Base-by-base conservation (phyloP, 306 rosid genomes). In the Dryas drummondii region DNA sequence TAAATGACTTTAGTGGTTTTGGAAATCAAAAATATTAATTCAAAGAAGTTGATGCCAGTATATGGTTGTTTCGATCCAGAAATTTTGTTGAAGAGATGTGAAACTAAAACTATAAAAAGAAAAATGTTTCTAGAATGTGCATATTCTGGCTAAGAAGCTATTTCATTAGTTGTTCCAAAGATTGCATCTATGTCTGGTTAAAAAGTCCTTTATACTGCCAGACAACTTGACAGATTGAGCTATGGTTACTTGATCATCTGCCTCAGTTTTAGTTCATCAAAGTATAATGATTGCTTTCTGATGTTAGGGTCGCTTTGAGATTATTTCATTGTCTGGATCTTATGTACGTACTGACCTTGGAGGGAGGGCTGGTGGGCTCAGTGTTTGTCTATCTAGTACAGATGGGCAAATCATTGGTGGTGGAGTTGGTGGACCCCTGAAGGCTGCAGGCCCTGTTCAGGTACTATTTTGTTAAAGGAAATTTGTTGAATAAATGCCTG, bases 391-490 rank as follows among this genome's bases (percentile, higher is more conserved):
- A 64, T 86, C 94, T 40, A 90, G 77, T 83, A 60, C 91, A 47
- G 90, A 96, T 84, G 99, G 99, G 26, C 96, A 92, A 82, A 90
- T 96, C 73, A 78, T 96, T 57, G 99, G 99, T 69, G 99, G 99
- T 68, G 98, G 98, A 68, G 90, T 96, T 74, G 96, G 96, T 84
- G 99, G 99, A 69, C 91, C 99, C 8, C 79, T 96, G 67, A 90
- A 69, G 73, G 99, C 99, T 32, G 93, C 93, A 42, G 96, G 98
- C 76, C 99, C 98, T 17, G 98, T 96, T 76, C 98, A 96, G 99
- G 99, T 96, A 92, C 78, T 68, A 9, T 63, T 22, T 22, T 56
- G 37, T 32, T 32, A 32, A 32, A 32, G 41, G 40, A 22, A 13
- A 40, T 50, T 78, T 47, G 58, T 45, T 49, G 26, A 76, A 46